Evolutionary conservation across 352 stramenopile species (phyloP).

Genomic region (Globisporangium perplexum): DNA sequence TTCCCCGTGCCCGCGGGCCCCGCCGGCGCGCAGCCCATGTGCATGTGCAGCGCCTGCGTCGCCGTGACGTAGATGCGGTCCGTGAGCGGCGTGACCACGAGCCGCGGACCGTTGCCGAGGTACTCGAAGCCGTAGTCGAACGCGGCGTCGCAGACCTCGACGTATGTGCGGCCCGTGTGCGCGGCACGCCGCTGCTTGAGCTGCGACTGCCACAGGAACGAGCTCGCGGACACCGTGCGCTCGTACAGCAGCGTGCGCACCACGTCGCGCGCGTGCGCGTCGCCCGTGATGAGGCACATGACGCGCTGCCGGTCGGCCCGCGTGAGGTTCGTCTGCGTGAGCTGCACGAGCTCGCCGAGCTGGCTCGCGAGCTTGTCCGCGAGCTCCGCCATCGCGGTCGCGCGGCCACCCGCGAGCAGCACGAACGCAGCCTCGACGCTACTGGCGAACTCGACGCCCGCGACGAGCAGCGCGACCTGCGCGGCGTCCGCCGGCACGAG

Average conservation of each 20-base stretch:
- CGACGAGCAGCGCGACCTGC: constrained; percentile 89
- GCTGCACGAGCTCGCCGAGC: constrained; percentile 89
- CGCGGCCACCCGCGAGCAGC: constrained; percentile 59
- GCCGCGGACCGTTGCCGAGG: constrained; percentile 89
- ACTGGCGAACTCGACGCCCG: constrained; percentile 86
- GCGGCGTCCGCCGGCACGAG: constrained; percentile 81
- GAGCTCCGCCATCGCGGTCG: constrained; percentile 81
- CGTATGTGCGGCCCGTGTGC: constrained; percentile 40
- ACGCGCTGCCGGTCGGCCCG: constrained; percentile 88
- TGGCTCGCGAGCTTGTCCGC: constrained; percentile 84
- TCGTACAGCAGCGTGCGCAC: constrained; percentile 90
- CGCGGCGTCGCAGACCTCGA: constrained; percentile 90
- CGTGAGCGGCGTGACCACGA: constrained; percentile 93
- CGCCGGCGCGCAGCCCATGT: constrained; percentile 93
- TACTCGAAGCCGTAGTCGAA: constrained; percentile 96
- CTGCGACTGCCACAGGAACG: constrained; percentile 93
- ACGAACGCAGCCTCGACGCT: constrained; percentile 83
- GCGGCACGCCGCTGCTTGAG: constrained; percentile 77
- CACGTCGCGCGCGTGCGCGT: constrained; percentile 90
- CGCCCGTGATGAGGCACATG: constrained; percentile 95
- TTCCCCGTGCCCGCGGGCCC: constrained; percentile 90
- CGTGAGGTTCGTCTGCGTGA: constrained; percentile 81
- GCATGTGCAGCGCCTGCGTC: constrained; percentile 92
- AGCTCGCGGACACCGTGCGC: constrained; percentile 54
- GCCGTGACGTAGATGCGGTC: constrained; percentile 95